Percentiles rank a stretch among this genome's conserved stretches.
phyloP scores from a whole-genome alignment of 73 alveolate species.

The Uronychia setigera region DNA sequence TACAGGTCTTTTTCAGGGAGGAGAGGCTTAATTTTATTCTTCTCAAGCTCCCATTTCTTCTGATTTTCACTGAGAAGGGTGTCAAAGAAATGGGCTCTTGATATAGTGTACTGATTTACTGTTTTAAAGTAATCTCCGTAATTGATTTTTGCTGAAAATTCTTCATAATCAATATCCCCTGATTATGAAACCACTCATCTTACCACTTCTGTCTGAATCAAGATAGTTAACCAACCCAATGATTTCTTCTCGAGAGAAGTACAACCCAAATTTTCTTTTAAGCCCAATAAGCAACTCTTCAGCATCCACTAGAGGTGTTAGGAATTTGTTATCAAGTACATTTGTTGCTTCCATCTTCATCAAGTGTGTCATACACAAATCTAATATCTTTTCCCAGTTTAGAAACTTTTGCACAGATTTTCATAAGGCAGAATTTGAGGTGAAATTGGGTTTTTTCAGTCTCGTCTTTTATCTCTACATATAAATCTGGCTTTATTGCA shows the following conservation, averaged over 20 bases:
- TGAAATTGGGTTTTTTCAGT: constrained; percentile 3
- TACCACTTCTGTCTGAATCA: constrained; percentile 23
- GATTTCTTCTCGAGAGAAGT: constrained; percentile 8
- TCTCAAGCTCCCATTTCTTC: neutral
- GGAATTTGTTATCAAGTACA: neutral
- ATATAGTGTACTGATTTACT: neutral
- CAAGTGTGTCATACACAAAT: constrained; percentile 42
- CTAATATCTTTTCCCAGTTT: constrained; percentile 57
- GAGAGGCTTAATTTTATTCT: neutral
- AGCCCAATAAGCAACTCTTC: constrained; percentile 29
- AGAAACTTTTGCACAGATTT: constrained; percentile 35
- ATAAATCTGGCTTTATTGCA: constrained; percentile 1
- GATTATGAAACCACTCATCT: neutral
- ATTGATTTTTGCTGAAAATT: constrained; percentile 16
- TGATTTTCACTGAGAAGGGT: neutral
- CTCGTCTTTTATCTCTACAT: neutral
- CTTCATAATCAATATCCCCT: constrained; percentile 17
- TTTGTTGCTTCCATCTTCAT: constrained; percentile 54
- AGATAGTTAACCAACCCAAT: constrained; percentile 7
- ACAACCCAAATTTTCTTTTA: neutral
- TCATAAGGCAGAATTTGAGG: constrained; percentile 50
- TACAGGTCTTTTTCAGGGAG: neutral
- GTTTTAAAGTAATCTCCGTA: neutral
- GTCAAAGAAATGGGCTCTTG: neutral
- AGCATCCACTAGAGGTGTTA: constrained; percentile 19